Percentiles rank a stretch among this genome's conserved stretches.
These are phyloP conservation scores for Lepiota venenata DNA, from an alignment of 768 basidiomycete genomes.

Conservation along the genomic window DNA sequence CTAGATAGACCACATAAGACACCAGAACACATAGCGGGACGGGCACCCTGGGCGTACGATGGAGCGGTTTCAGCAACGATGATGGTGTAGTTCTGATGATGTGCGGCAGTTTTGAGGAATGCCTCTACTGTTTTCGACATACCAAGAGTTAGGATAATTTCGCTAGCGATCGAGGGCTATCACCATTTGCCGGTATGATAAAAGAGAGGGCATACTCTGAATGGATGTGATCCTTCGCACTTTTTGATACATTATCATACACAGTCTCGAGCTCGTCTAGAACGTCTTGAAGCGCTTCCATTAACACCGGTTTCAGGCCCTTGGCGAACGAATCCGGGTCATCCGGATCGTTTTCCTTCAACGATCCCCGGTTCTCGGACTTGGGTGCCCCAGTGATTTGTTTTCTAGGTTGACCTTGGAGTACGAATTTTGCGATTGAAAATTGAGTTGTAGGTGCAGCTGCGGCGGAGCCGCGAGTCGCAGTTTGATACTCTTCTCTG, in stretches of 20 bases:
- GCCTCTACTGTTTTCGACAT: conserved; percentile 91
- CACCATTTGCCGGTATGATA: neutral
- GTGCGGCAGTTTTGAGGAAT: conserved; percentile 89
- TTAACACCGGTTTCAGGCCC: conserved; percentile 85
- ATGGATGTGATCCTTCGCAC: conserved; percentile 94
- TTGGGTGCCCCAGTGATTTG: conserved; percentile 36
- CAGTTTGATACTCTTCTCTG: conserved; percentile 91
- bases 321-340: conserved; percentile 78
- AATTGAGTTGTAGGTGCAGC: conserved; percentile 38
- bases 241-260: conserved; percentile 91
- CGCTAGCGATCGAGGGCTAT: conserved; percentile 43
- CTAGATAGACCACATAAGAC: conserved; percentile 32
- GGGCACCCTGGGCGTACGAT: conserved; percentile 61
- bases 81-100: conserved; percentile 89
- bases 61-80: conserved; percentile 96
- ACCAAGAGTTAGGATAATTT: conserved; percentile 84
- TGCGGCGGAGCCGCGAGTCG: conserved; percentile 45
- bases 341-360: conserved; percentile 68
- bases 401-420: conserved; percentile 70
- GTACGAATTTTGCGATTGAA: conserved; percentile 82
- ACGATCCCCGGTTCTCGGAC: conserved; percentile 50
- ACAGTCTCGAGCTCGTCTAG: conserved; percentile 95
- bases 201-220: conserved; percentile 69
- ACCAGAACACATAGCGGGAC: conserved; percentile 11
- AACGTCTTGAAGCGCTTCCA: conserved; percentile 97